Percentiles rank a stretch among this genome's conserved stretches.
Evolutionary conservation across 805 yeast genomes (phyloP).

Genomic region (Brettanomyces naardenensis): DNA sequence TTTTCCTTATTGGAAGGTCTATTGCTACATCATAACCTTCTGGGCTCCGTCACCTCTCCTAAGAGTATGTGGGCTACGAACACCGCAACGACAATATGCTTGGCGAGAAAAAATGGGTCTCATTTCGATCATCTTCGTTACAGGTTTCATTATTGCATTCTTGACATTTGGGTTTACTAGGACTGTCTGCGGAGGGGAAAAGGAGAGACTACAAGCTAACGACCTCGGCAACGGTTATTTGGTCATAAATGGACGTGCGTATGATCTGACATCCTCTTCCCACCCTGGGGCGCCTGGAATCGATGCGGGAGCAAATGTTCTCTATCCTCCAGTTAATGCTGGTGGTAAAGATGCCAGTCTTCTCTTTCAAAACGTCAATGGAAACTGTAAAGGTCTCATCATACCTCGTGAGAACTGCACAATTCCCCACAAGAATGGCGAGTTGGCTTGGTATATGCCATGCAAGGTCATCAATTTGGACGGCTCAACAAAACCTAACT

Average conservation of each 20-base stretch:
- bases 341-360: conserved; percentile 84
- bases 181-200: conserved; percentile 56
- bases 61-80: conserved; percentile 65
- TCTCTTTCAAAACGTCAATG: conserved; percentile 85
- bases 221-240: conserved; percentile 55
- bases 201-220: conserved; percentile 46
- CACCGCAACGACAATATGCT: conserved; percentile 80
- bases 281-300: conserved; percentile 86
- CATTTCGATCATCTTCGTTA: conserved; percentile 59
- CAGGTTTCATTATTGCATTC: conserved; percentile 77
- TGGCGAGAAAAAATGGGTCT: conserved; percentile 96
- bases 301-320: conserved; percentile 55
- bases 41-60: conserved; percentile 85
- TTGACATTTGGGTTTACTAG: conserved; percentile 86
- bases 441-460: conserved; percentile 94
- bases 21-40: conserved; percentile 75
- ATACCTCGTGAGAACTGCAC: conserved; percentile 58
- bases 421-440: conserved; percentile 53
- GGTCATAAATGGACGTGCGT: conserved; percentile 78
- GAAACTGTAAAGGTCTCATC: conserved; percentile 76
- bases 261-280: conserved; percentile 53
- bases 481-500: conserved; percentile 63
- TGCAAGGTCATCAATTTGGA: conserved; percentile 66
- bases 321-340: conserved; percentile 81
- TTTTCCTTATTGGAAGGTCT: conserved; percentile 62